Evolutionary conservation across 163 green algal species (phyloP).

Genomic region (Botryococcus braunii): DNA sequence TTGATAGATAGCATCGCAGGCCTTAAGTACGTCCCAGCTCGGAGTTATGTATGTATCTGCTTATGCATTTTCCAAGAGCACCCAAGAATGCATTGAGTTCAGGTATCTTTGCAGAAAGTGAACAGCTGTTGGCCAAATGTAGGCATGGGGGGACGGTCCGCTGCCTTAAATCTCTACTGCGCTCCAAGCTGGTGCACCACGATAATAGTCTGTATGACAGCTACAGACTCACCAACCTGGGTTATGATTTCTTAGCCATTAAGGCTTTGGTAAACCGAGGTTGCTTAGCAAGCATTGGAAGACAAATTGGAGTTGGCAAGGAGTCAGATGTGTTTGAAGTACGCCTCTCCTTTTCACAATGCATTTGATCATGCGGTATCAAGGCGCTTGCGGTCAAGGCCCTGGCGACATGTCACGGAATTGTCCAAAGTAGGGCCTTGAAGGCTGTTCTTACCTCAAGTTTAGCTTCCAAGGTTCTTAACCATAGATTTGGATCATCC

Average conservation of each 20-base stretch:
- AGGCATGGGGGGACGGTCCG: constrained; percentile 80
- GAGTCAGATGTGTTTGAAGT: constrained; percentile 96
- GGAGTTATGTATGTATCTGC: neutral
- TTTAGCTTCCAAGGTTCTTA: too few species aligned
- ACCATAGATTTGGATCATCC: too few species aligned
- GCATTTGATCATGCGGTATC: constrained; percentile 5
- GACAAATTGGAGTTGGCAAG: constrained; percentile 95
- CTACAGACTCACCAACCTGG: constrained; percentile 81
- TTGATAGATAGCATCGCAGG: constrained; percentile 90
- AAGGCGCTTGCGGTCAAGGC: too few species aligned
- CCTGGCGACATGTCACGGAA: too few species aligned
- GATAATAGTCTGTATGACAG: constrained; percentile 88
- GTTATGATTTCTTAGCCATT: constrained; percentile 97
- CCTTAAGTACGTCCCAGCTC: constrained; percentile 60
- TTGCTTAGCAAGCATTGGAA: constrained; percentile 72
- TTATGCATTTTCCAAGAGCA: neutral
- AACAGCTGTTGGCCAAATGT: constrained; percentile 1
- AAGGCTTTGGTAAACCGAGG: constrained; percentile 73
- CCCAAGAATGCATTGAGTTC: neutral
- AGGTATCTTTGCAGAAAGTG: too few species aligned
- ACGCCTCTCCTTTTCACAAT: constrained; percentile 4
- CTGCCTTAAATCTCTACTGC: constrained; percentile 72
- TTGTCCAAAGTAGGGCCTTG: too few species aligned
- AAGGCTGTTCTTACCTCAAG: too few species aligned
- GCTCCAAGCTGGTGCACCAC: constrained; percentile 97